Conservation (phyloP, 805 yeast species). For the Wickerhamiella shivajii region DNA sequence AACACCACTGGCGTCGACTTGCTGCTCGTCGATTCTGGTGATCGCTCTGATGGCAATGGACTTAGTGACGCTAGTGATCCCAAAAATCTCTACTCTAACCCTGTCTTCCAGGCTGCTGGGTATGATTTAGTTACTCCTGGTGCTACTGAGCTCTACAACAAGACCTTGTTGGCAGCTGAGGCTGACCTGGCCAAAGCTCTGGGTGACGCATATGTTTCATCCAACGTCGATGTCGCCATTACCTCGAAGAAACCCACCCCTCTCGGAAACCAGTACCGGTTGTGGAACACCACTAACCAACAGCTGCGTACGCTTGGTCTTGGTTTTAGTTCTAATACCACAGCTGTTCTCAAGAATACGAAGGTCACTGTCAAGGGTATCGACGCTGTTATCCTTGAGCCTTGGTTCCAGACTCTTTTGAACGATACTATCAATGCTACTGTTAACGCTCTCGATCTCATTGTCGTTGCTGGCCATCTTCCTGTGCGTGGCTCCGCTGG, state of each 20-base stretch:
- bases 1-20: slow-evolving; percentile 40
- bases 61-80: slow-evolving; percentile 54
- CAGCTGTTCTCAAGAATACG: slow-evolving; percentile 59
- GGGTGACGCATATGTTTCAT: slow-evolving; percentile 49
- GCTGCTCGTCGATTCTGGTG: slow-evolving; percentile 71
- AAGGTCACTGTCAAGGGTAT: slow-evolving; percentile 49
- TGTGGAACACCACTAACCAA: slow-evolving; percentile 48
- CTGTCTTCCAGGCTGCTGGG: slow-evolving; percentile 44
- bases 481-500: slow-evolving; percentile 53
- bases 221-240: slow-evolving; percentile 31
- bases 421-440: slow-evolving; percentile 18
- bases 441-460: slow-evolving; percentile 37
- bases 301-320: slow-evolving; percentile 43
- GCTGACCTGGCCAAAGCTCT: slow-evolving; percentile 35
- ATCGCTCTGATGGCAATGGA: slow-evolving; percentile 88
- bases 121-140: slow-evolving; percentile 76
- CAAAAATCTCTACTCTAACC: slow-evolving; percentile 47
- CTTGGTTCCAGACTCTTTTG: slow-evolving; percentile 44
- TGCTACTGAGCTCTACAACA: slow-evolving; percentile 73
- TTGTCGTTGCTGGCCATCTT: slow-evolving; percentile 63
- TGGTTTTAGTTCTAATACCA: slow-evolving; percentile 67
- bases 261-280: slow-evolving; percentile 53
- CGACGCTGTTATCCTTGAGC: slow-evolving; percentile 34
- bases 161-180: slow-evolving; percentile 47
- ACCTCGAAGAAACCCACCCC: slow-evolving; percentile 30